Conservation (phyloP, 345 rosid genomes). For the Schrenkiella parvula region DNA sequence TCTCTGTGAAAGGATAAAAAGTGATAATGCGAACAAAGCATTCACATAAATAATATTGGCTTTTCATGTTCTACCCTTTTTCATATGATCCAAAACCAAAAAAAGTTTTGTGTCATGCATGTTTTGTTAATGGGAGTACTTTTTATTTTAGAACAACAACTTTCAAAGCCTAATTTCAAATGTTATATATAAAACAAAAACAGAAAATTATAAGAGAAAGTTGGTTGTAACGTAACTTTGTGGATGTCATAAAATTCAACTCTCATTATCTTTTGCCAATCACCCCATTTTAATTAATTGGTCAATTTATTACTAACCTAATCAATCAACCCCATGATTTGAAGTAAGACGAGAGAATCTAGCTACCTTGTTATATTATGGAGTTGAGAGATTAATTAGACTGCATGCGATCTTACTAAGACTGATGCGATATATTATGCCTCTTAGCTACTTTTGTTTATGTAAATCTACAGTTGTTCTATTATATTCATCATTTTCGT, state of each 20-base stretch:
- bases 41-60: slow-evolving; percentile 15
- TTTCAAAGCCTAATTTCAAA: background rate
- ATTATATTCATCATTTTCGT: background rate
- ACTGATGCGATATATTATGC: background rate
- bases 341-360: background rate
- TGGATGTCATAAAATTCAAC: background rate
- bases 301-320: background rate
- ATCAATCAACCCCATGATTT: background rate
- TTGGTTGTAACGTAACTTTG: background rate
- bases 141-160: background rate
- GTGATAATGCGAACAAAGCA: slow-evolving; percentile 21
- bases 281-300: background rate
- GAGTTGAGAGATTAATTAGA: background rate
- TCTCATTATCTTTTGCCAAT: background rate
- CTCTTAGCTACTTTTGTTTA: background rate
- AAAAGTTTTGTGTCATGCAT: slow-evolving; percentile 25
- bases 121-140: background rate
- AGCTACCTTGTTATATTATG: background rate
- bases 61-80: slow-evolving; percentile 23
- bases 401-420: slow-evolving; percentile 1
- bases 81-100: slow-evolving; percentile 27
- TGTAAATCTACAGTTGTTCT: background rate
- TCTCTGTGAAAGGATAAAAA: slow-evolving; percentile 26
- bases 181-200: background rate
- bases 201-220: background rate